A percentile compares a stretch with the other conserved stretches of the same genome.
These are phyloP conservation scores for Artemisia annua DNA, from an alignment of 129 eudicot species.

Conservation along the genomic window DNA sequence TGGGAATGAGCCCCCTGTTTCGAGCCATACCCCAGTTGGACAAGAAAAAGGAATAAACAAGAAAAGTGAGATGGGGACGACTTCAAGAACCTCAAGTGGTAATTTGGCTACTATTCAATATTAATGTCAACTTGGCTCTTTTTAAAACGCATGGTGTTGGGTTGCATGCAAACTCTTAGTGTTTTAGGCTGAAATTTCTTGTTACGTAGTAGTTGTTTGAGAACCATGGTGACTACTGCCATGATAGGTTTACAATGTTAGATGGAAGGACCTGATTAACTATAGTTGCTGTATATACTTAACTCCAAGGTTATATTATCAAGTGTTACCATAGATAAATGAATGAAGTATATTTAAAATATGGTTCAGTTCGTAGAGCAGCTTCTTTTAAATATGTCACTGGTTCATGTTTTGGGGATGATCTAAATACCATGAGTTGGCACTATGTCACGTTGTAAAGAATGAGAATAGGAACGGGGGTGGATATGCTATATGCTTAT, in stretches of 20 bases:
- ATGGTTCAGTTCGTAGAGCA: too few species aligned
- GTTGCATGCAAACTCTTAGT: slow-evolving; percentile 6
- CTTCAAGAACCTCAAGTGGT: slow-evolving; percentile 47
- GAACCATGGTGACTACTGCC: background rate
- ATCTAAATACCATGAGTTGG: too few species aligned
- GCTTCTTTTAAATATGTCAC: too few species aligned
- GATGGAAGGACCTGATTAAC: background rate
- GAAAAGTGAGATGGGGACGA: slow-evolving; percentile 36
- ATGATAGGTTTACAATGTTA: background rate
- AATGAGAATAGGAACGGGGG: too few species aligned
- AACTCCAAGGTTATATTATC: too few species aligned
- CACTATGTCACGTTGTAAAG: too few species aligned
- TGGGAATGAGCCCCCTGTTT: slow-evolving; percentile 75
- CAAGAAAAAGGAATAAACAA: slow-evolving; percentile 42
- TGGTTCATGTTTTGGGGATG: too few species aligned
- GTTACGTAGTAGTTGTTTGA: background rate
- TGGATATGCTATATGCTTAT: too few species aligned
- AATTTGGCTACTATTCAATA: slow-evolving; percentile 22
- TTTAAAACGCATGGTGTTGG: background rate
- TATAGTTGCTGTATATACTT: too few species aligned
- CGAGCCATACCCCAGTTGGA: slow-evolving; percentile 62
- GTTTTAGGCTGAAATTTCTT: background rate
- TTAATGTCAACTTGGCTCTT: background rate
- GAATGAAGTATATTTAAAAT: too few species aligned
- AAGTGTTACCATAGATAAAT: too few species aligned